Base-by-base conservation (phyloP, 2,329 filamentous ascomycete genomes). In the Boeremia lycopersici region DNA sequence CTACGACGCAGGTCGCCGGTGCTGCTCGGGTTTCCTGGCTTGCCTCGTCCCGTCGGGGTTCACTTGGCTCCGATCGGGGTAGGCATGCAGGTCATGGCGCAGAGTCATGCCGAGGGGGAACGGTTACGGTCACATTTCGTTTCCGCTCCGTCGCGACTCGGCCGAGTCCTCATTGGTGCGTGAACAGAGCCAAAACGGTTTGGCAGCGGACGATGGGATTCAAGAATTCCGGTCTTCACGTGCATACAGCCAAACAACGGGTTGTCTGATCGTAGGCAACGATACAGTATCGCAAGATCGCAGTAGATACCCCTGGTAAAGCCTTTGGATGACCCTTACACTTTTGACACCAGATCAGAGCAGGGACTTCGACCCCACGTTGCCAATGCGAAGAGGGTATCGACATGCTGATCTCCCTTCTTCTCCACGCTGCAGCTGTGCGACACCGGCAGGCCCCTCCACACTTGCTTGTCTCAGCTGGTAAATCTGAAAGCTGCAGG, bases 111-210 rank as follows among this genome's bases (percentile, higher is more conserved):
- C 26, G 51, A 29, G 34, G 34, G 36, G 44, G 30, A 52, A 48
- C 49, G 47, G 56, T 53, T 46, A 33, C 39, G 41, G 47, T 48
- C 53, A 52, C 45, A 31, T 36, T 53, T 28, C 31, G 6, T 30
- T 39, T 58, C 59, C 59, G 60, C 55, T 64, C 61, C 61, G 64
- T 54, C 61, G 48, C 63, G 59, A 65, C 60, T 48, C 64, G 63
- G 64, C 42, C 54, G 57, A 45, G 38, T 25, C 39, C 11, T 19
- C 15, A 41, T 45, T 49, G 51, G 51, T 49, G 40, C 45, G 51
- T 45, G 35, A 15, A 23, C 35, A 17, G 46, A 48, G 23, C 38
- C 46, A 29, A 23, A 49, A 36, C 11, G 25, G 40, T 26, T 43
- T 38, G 38, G 33, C 28, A 29, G 52, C 56, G 59, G 59, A 61